These are phyloP conservation scores for Scenedesmus sp. DNA, from an alignment of 163 green algal genomes.

Conservation along the genomic window DNA sequence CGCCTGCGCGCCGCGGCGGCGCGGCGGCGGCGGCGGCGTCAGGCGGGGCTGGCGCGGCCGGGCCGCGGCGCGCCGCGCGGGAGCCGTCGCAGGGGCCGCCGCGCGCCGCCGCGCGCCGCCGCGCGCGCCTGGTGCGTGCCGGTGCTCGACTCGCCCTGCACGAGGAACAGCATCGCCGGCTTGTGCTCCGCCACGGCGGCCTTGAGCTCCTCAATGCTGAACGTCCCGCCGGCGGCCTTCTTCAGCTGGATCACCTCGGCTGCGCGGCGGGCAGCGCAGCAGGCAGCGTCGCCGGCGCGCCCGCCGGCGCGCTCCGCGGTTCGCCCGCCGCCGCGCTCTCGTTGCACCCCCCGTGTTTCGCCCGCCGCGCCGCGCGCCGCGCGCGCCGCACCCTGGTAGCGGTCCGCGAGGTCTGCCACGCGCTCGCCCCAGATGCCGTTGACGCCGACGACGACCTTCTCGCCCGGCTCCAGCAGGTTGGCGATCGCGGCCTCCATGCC, in stretches of 20 bases:
- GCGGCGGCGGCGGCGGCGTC: no score
- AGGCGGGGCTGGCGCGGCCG: no score
- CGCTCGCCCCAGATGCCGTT: constrained; percentile 74
- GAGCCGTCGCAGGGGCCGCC: no score
- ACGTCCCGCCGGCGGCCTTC: constrained; percentile 63
- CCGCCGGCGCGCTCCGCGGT: no score
- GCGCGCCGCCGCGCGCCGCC: no score
- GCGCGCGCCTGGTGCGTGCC: constrained; percentile 45
- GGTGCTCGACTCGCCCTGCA: constrained; percentile 48
- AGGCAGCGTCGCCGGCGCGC: no score
- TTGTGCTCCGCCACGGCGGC: constrained; percentile 77
- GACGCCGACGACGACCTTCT: constrained; percentile 45
- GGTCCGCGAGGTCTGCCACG: constrained; percentile 71
- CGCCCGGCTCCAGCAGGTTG: constrained; percentile 93
- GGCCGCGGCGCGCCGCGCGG: no score
- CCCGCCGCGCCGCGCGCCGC: no score
- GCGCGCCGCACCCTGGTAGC: constrained; percentile 57
- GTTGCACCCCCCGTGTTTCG: no score
- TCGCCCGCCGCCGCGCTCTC: no score
- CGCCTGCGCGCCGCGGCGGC: no score
- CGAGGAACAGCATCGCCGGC: constrained; percentile 87
- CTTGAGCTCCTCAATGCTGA: constrained; percentile 74
- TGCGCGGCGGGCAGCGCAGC: constrained; percentile 39
- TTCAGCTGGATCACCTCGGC: constrained; percentile 81
- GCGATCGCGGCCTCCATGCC: constrained; percentile 91